phyloP scores from a whole-genome alignment of 495 filamentous ascomycete species.

The Antarctomyces pellizariae region DNA sequence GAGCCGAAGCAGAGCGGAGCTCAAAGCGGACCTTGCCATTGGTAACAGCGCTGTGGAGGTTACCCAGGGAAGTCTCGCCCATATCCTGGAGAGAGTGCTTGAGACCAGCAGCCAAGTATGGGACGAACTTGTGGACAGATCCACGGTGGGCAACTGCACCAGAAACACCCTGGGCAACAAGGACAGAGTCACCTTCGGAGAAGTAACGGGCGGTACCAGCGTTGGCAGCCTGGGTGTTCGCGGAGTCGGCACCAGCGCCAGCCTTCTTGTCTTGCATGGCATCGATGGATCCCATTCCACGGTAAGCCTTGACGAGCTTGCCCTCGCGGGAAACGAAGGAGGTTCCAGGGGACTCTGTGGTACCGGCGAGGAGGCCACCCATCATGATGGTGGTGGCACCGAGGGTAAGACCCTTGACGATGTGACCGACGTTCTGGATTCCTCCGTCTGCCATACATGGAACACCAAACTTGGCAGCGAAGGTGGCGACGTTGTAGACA shows the following conservation, averaged over 20 bases:
- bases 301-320: conserved; percentile 95
- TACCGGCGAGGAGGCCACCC: conserved; percentile 91
- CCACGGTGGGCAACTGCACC: conserved; percentile 37
- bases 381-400: conserved; percentile 97
- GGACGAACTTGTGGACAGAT: conserved; percentile 76
- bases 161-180: conserved; percentile 92
- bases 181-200: conserved; percentile 79
- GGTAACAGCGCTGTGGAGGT: conserved; percentile 51
- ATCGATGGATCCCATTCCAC: conserved; percentile 95
- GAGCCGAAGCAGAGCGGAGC: conserved; percentile 76
- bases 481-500: conserved; percentile 68
- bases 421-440: conserved; percentile 95
- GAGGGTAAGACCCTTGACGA: conserved; percentile 90
- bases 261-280: conserved; percentile 99
- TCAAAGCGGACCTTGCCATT: conserved; percentile 77
- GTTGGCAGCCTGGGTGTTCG: conserved; percentile 68
- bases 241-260: conserved; percentile 35
- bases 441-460: conserved; percentile 96
- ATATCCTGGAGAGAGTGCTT: conserved; percentile 97
- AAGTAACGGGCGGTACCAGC: conserved; percentile 97
- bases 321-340: conserved; percentile 90
- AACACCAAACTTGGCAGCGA: conserved; percentile 83
- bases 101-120: conserved; percentile 82
- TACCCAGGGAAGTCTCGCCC: conserved; percentile 52
- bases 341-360: conserved; percentile 89